Conservation (phyloP, 208 protist genomes). For the Blastocrithidia nonstop region DNA sequence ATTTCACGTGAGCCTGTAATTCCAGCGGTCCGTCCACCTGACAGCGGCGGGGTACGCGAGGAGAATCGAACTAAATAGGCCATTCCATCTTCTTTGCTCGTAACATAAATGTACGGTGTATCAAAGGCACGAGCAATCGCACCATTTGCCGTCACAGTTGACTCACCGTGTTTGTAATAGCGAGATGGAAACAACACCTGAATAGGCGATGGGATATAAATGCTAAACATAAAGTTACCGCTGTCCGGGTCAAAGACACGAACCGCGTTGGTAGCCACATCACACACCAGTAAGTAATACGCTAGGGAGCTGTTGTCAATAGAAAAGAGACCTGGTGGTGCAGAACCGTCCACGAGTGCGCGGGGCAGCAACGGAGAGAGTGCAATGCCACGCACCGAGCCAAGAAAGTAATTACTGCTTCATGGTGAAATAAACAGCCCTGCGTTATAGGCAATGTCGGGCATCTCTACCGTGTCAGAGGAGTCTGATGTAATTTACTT, state of each 20-base stretch:
- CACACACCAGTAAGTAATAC: conserved; percentile 71
- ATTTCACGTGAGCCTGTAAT: background rate
- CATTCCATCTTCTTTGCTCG: conserved; percentile 77
- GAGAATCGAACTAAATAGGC: conserved; percentile 61
- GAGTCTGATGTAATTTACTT: background rate
- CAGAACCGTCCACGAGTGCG: conserved; percentile 40
- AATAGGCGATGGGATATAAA: conserved; percentile 63
- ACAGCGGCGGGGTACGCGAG: conserved; percentile 5
- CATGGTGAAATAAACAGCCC: conserved; percentile 71
- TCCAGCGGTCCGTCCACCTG: background rate
- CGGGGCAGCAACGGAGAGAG: conserved; percentile 61
- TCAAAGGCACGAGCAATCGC: conserved; percentile 12
- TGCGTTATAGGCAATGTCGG: conserved; percentile 18
- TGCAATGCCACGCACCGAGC: conserved; percentile 63
- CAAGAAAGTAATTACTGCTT: conserved; percentile 47
- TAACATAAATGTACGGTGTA: conserved; percentile 70
- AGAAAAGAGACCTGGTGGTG: conserved; percentile 27
- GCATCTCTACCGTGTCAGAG: conserved; percentile 10
- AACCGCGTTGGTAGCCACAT: conserved; percentile 40
- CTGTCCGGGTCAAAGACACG: conserved; percentile 63
- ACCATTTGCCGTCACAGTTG: too few relatives aligned
- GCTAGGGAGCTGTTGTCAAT: conserved; percentile 20
- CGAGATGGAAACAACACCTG: conserved; percentile 66
- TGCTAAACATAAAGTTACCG: conserved; percentile 49
- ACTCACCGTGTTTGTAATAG: too few relatives aligned